Base-by-base conservation (phyloP, 2,329 filamentous ascomycete species). In the Aspergillus terreus region DNA sequence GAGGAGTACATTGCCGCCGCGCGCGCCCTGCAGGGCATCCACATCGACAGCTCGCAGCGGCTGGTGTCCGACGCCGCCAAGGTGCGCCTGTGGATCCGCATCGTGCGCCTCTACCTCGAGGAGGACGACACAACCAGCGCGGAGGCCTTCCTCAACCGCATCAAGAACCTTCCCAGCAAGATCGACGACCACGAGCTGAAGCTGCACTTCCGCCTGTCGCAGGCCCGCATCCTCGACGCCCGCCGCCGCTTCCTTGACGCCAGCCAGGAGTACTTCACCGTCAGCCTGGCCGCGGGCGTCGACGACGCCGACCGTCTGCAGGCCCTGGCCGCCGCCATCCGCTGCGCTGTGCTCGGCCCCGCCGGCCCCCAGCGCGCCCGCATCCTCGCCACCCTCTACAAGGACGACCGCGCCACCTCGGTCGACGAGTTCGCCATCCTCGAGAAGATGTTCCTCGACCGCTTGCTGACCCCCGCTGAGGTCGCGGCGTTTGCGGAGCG, bases 391-490 rank as follows among this genome's bases (percentile, higher is more conserved):
- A 85, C 88, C 48, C 77, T 99, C 12, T 96, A 96, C 81, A 96
- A 95, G 71, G 94, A 99, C 71, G 94, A 97, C 59, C 83, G 94
- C 27, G 82, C 89, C 0, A 77, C 79, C 3, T 82, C 85, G 46
- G 82, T 94, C 2, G 82, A 86, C 30, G 90, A 97, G 72, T 92
- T 88, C 66, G 79, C 84, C 45, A 96, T 99, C 49, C 77, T 99
- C 12, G 94, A 97, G 76, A 97, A 97, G 78, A 97, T 99, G 83
- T 96, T 95, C 71, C 80, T 97, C 45, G 90, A 97, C 71, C 84
- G 92, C 5, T 78, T 99, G 3, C 79, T 99, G 45, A 82, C 83
- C 0, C 83, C 87, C 0, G 81, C 79, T n/a, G 94, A 99, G 73
- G 90, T 96, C 40, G 83, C 85, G 35, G 85, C 88, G 50, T 99